These are phyloP conservation scores for Petunia axillaris DNA, from an alignment of 257 asterid species.

Conservation along the genomic window DNA sequence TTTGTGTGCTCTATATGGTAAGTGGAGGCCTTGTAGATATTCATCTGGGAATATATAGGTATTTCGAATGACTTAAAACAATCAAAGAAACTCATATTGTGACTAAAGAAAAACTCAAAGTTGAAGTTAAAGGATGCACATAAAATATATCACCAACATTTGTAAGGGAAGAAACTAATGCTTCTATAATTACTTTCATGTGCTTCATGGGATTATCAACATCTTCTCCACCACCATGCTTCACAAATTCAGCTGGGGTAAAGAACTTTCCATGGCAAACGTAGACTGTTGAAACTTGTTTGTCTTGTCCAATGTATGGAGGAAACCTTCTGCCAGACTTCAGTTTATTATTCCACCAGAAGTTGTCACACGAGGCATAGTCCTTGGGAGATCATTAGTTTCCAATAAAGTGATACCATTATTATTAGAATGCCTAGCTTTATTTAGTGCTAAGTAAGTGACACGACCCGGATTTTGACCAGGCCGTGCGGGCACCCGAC, in stretches of 20 bases:
- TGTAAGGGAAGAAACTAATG: no score
- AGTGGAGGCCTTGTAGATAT: no score
- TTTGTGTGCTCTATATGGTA: no score
- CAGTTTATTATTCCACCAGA: constrained; percentile 30
- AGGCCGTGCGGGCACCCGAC: no score
- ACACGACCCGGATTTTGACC: no score
- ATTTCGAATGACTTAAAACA: no score
- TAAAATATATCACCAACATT: no score
- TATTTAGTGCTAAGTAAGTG: not conserved
- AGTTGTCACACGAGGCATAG: constrained; percentile 32
- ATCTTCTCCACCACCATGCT: constrained; percentile 32
- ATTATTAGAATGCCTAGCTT: not conserved
- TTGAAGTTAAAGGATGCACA: no score
- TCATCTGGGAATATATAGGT: no score
- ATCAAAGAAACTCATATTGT: no score
- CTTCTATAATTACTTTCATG: not conserved
- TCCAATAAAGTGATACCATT: not conserved
- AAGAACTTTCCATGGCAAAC: constrained; percentile 36
- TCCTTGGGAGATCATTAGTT: not conserved
- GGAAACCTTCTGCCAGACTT: constrained; percentile 26
- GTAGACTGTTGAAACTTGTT: constrained; percentile 28
- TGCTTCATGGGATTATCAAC: constrained; percentile 18
- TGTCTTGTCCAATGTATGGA: constrained; percentile 16
- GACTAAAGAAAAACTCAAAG: no score
- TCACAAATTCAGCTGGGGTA: constrained; percentile 36